A percentile compares a stretch with the other conserved stretches of the same genome.
These are phyloP conservation scores for Ogataea saltuana DNA, from an alignment of 805 yeast species.

Conservation along the genomic window DNA sequence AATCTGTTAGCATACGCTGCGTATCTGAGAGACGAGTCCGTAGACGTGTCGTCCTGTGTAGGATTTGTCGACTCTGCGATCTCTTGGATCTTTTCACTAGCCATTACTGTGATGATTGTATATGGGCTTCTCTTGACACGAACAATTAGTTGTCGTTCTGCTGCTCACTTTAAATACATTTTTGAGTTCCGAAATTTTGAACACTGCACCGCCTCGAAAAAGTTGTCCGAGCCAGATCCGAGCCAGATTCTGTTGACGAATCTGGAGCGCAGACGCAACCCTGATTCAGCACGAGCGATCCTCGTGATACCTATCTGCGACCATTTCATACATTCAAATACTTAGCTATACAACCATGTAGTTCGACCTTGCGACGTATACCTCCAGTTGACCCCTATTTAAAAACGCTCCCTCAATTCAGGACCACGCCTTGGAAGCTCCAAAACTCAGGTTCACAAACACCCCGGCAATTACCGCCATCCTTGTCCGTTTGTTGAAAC, in stretches of 20 bases:
- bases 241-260: background rate
- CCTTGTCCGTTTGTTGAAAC: conserved; percentile 61
- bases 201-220: background rate
- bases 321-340: no score
- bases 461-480: conserved; percentile 76
- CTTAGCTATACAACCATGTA: no score
- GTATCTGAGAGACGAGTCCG: conserved; percentile 52
- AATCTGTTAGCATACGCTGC: conserved; percentile 81
- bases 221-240: background rate
- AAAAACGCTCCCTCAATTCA: conserved; percentile 1
- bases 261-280: background rate
- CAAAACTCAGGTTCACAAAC: conserved; percentile 65
- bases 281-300: no score
- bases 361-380: no score
- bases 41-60: conserved; percentile 18
- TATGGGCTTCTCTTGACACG: no score
- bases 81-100: background rate
- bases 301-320: no score
- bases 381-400: no score
- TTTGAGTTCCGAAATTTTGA: no score
- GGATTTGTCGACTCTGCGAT: conserved; percentile 7
- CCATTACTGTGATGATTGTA: conserved; percentile 3
- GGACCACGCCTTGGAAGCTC: conserved; percentile 52
- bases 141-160: no score
- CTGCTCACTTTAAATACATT: background rate